These are phyloP conservation scores for Aspergillus terreus DNA, from an alignment of 2,329 filamentous ascomycete genomes.

Conservation along the genomic window DNA sequence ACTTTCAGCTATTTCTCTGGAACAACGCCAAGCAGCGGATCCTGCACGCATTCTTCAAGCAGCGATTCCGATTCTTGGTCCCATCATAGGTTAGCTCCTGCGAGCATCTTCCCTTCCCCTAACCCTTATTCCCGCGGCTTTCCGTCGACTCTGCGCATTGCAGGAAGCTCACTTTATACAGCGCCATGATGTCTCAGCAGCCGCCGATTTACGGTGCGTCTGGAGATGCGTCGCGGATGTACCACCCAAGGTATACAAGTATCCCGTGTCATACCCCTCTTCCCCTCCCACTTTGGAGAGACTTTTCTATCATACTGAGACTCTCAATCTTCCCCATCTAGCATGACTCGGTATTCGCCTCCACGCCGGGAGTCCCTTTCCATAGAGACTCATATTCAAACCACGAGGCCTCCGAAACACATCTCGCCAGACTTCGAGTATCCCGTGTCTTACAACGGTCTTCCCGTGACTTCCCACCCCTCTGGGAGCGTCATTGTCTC, in stretches of 20 bases:
- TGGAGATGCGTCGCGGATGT: constrained; percentile 27
- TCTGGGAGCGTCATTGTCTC: constrained; percentile 28
- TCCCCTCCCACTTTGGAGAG: constrained; percentile 2
- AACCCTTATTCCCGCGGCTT: neutral
- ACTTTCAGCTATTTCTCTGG: constrained; percentile 29
- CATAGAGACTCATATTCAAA: constrained; percentile 25
- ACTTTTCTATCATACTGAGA: constrained; percentile 15
- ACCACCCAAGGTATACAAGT: constrained; percentile 35
- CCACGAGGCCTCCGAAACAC: constrained; percentile 17
- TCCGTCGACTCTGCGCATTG: neutral
- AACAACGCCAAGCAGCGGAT: constrained; percentile 24
- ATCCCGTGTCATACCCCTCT: constrained; percentile 4
- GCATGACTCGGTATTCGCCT: constrained; percentile 29
- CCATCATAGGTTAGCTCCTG: constrained; percentile 34
- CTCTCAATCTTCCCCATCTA: constrained; percentile 19
- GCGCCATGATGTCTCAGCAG: constrained; percentile 27
- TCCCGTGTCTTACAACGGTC: constrained; percentile 26
- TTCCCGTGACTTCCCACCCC: constrained; percentile 25
- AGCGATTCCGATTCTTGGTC: constrained; percentile 30
- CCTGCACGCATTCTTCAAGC: constrained; percentile 27
- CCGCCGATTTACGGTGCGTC: constrained; percentile 26
- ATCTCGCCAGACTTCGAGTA: constrained; percentile 29
- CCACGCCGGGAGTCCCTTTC: constrained; percentile 21
- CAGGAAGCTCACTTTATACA: constrained; percentile 23
- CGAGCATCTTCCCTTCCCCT: constrained; percentile 7